A percentile compares a stretch with the other conserved stretches of the same genome.
Conservation (phyloP, 495 filamentous ascomycete genomes). For the Evernia prunastri region DNA sequence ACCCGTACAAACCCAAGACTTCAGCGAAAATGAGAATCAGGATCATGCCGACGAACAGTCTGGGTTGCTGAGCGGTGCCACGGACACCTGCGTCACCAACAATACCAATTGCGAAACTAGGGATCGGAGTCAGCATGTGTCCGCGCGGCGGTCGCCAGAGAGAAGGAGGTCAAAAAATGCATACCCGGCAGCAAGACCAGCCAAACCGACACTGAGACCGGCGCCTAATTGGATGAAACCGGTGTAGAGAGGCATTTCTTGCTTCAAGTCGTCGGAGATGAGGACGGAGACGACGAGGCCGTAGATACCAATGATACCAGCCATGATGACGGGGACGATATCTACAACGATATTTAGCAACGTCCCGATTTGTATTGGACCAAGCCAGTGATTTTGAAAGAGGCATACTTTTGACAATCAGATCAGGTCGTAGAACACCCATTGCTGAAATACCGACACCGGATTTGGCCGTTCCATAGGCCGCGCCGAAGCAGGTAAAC, state of each 20-base stretch:
- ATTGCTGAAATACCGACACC: slow-evolving; percentile 97
- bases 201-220: slow-evolving; percentile 90
- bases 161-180: slow-evolving; percentile 20
- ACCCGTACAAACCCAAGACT: slow-evolving; percentile 98
- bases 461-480: slow-evolving; percentile 98
- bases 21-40: slow-evolving; percentile 99
- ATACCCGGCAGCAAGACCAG: slow-evolving; percentile 92
- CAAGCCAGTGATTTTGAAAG: background rate
- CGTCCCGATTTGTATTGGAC: background rate
- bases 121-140: background rate
- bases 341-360: slow-evolving; percentile 46
- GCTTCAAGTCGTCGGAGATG: slow-evolving; percentile 84
- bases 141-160: slow-evolving; percentile 2
- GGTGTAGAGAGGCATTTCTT: slow-evolving; percentile 80
- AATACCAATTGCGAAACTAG: slow-evolving; percentile 92
- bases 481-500: slow-evolving; percentile 97
- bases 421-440: slow-evolving; percentile 93
- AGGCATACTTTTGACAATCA: slow-evolving; percentile 97
- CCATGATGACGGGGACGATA: slow-evolving; percentile 99
- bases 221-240: slow-evolving; percentile 97
- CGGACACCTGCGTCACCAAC: slow-evolving; percentile 98
- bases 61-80: slow-evolving; percentile 94
- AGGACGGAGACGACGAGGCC: slow-evolving; percentile 97
- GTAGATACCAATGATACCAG: slow-evolving; percentile 99
- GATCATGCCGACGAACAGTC: slow-evolving; percentile 99